Evolutionary conservation across 345 rosid genomes (phyloP).

Genomic region (Litchi chinensis): DNA sequence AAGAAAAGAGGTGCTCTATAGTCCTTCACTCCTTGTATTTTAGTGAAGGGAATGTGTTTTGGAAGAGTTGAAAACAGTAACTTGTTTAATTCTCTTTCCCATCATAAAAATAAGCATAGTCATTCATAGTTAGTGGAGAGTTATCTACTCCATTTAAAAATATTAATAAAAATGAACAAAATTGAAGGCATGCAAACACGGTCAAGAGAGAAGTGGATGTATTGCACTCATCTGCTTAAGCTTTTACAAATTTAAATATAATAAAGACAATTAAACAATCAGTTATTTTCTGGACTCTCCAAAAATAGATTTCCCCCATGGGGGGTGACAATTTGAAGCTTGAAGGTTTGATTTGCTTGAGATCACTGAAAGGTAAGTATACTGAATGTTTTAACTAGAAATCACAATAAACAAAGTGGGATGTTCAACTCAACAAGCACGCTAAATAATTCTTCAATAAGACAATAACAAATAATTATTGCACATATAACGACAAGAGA

Average conservation of each 20-base stretch:
- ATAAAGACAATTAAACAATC: not conserved
- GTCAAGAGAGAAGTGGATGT: not conserved
- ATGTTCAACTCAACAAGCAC: not conserved
- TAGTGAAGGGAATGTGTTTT: not conserved
- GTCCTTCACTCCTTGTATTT: not conserved
- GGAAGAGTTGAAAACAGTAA: not conserved
- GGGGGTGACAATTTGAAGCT: not conserved
- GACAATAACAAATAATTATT: not conserved
- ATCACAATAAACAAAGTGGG: not conserved
- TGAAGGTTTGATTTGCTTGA: not conserved
- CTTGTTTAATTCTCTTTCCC: not conserved
- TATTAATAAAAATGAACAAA: not conserved
- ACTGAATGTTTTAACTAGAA: not conserved
- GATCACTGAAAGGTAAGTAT: conserved; percentile 1
- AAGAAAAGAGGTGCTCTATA: not conserved
- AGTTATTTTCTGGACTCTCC: no score
- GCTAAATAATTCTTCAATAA: not conserved
- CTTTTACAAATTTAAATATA: not conserved
- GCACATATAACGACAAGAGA: not conserved
- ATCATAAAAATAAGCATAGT: not conserved
- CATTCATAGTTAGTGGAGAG: not conserved
- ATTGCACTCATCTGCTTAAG: not conserved
- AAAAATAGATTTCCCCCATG: no score
- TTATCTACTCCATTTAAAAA: not conserved
- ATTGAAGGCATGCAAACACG: not conserved